Base-by-base conservation (phyloP, 2,329 filamentous ascomycete genomes). In the Graphilbum ipis-grandicollis region DNA sequence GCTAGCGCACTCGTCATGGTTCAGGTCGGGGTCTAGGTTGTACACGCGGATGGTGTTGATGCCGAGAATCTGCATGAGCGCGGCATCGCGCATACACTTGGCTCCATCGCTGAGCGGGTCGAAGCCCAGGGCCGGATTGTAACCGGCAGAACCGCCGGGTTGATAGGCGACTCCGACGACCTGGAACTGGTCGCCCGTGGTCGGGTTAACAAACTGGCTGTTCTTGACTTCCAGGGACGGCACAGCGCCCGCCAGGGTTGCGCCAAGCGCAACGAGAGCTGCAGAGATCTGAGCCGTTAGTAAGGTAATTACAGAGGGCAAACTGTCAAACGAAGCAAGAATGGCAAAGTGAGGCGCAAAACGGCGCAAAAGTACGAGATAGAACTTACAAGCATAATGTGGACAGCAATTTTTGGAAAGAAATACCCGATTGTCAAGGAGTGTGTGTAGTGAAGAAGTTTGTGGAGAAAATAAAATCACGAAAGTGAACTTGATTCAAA, bases 21-120 rank as follows among this genome's bases (percentile, higher is more conserved):
- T 76, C 43, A 76, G 54, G 48, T 75, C 54, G 22, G 73, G 74
- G 52, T 74, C 66, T 42, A 78, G 53, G 59, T 78, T 78, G 59
- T 78, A 79, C n/a, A 77, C 71, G 35, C 75, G 74, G 49, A 79
- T 72, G 42, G 74, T 62, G 58, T 79, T 79, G 52, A 77, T 60
- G 43, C 74, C 71, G 38, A 77, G 60, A 37, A 62, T 56, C 58
- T 79, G 73, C 62, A 77, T 68, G 40, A 78, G 59, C 23, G 73
- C 71, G 32, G 71, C 73, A 62, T 78, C 74, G 43, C 74, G 68
- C 48, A 71, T 55, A 55, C 74, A 79, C 40, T 63, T 56, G 34
- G 66, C 60, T 38, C 57, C 58, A 50, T 77, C 53, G 49, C 68
- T 75, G 25, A 79, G 61, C 23, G 74, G 70, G 49, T 79, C 74